Evolutionary conservation across 2,329 filamentous ascomycete species (phyloP).

Genomic region (Pyrenophora teres): DNA sequence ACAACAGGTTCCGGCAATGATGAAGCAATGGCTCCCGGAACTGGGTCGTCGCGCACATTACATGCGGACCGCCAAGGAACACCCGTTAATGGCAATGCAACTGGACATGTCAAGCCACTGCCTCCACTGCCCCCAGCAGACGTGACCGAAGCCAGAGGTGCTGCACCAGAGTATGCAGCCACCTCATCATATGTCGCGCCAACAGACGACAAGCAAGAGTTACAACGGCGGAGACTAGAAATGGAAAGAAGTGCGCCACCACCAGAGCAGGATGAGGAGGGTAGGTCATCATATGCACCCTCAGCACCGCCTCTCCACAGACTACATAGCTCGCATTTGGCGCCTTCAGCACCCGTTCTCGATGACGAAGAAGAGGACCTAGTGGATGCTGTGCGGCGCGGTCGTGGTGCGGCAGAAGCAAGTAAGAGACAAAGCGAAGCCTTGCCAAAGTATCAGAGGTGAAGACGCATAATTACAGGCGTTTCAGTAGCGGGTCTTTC

Average conservation of each 20-base stretch:
- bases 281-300: conserved; percentile 18
- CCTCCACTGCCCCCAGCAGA: conserved; percentile 29
- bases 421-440: conserved; percentile 24
- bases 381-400: conserved; percentile 34
- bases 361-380: conserved; percentile 43
- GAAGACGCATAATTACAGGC: conserved; percentile 6
- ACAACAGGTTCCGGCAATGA: conserved; percentile 18
- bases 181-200: conserved; percentile 40
- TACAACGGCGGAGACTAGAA: conserved; percentile 59
- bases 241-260: conserved; percentile 51
- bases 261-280: conserved; percentile 28
- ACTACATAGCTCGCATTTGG: conserved; percentile 18
- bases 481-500: conserved; percentile 3
- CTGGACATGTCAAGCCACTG: conserved; percentile 22
- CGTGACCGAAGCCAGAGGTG: conserved; percentile 17
- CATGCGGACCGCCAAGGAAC: conserved; percentile 14
- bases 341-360: conserved; percentile 39
- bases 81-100: conserved; percentile 12
- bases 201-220: conserved; percentile 78
- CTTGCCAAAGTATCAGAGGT: conserved; percentile 40
- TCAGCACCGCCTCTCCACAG: conserved; percentile 24
- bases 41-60: conserved; percentile 33
- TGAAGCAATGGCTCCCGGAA: conserved; percentile 20
- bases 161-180: conserved; percentile 34
- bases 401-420: conserved; percentile 13